A percentile compares a stretch with the other conserved stretches of the same genome.
phyloP scores from a whole-genome alignment of 2,329 filamentous ascomycete genomes.

The Fusarium caatingaense region DNA sequence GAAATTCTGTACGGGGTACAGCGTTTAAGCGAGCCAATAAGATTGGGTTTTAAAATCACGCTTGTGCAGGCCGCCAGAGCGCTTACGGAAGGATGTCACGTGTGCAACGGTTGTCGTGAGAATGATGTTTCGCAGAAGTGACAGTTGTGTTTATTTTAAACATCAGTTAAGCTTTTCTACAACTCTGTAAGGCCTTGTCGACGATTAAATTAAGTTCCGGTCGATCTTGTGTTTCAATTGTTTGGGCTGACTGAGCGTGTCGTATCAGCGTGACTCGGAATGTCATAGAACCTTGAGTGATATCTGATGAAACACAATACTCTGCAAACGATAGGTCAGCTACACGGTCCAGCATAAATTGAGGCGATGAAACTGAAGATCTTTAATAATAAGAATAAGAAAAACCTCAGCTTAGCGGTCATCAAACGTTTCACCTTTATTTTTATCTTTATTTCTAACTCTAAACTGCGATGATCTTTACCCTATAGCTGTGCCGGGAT shows the following conservation, averaged over 20 bases:
- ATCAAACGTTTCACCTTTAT: conserved; percentile 17
- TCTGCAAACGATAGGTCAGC: background rate
- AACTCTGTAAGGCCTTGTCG: background rate
- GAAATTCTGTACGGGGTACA: background rate
- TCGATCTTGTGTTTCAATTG: background rate
- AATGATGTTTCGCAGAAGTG: background rate
- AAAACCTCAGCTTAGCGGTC: background rate
- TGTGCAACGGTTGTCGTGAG: background rate
- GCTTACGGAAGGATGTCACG: background rate
- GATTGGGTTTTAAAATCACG: fast-evolving
- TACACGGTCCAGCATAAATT: background rate
- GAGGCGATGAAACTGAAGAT: background rate
- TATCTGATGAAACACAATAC: background rate
- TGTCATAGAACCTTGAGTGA: background rate
- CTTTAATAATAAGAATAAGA: background rate
- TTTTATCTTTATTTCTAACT: conserved; percentile 12
- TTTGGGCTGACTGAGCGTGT: background rate
- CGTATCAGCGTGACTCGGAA: background rate
- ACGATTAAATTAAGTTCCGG: background rate
- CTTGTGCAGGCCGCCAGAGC: background rate
- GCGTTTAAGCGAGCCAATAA: conserved; percentile 1
- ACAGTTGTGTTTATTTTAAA: background rate
- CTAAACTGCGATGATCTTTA: background rate
- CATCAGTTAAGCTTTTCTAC: background rate
- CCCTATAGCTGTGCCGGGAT: conserved; percentile 2